Evolutionary conservation across 2,329 filamentous ascomycete species (phyloP).

Genomic region (Calonectria crousiana): DNA sequence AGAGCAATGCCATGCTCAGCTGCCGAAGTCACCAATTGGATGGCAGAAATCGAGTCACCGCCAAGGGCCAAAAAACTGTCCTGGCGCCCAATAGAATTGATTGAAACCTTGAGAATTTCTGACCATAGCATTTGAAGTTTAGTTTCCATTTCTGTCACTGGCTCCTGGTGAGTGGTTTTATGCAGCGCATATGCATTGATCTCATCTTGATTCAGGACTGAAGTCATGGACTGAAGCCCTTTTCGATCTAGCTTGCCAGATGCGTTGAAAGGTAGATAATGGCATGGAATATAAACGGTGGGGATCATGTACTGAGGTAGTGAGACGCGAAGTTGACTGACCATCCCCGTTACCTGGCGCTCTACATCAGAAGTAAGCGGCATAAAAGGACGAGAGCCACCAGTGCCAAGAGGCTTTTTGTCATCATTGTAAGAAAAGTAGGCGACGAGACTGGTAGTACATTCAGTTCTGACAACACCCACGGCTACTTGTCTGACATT

Average conservation of each 20-base stretch:
- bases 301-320: constrained; percentile 37
- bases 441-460: constrained; percentile 3
- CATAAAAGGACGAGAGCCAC: neutral
- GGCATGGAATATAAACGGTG: constrained; percentile 23
- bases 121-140: constrained; percentile 53
- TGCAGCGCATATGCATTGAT: neutral
- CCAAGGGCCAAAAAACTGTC: constrained; percentile 63
- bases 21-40: constrained; percentile 60
- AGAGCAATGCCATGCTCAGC: constrained; percentile 53
- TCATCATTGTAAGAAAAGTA: constrained; percentile 11
- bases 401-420: neutral
- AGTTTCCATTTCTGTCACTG: constrained; percentile 19
- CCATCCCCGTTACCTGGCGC: neutral
- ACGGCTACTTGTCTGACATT: constrained; percentile 13
- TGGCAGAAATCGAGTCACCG: constrained; percentile 62
- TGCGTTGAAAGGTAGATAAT: constrained; percentile 27
- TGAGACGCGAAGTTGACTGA: neutral
- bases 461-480: constrained; percentile 10
- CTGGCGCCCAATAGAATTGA: constrained; percentile 51
- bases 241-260: constrained; percentile 32
- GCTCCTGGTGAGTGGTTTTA: constrained; percentile 2
- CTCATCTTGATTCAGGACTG: constrained; percentile 20
- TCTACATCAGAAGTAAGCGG: neutral
- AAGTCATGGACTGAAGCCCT: neutral
- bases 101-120: constrained; percentile 47